Evolutionary conservation across 257 asterid species (phyloP).

Genomic region (Echites panduratus): DNA sequence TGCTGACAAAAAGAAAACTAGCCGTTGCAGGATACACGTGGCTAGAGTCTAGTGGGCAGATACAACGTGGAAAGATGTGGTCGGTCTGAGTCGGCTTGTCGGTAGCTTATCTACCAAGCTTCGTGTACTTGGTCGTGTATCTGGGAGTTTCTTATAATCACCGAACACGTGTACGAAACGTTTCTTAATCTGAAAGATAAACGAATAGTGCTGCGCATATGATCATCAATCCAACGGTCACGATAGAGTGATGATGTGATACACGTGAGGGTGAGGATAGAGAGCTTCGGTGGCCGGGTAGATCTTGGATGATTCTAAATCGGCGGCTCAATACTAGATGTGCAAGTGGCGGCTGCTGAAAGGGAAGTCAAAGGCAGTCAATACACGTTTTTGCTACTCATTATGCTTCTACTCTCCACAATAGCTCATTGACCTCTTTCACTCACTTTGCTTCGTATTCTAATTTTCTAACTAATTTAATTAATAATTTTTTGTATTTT

Average conservation of each 20-base stretch:
- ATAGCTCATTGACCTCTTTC: too few relatives aligned
- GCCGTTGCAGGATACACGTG: conserved; percentile 16
- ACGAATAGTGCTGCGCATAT: not conserved
- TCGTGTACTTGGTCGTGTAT: not conserved
- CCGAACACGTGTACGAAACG: not conserved
- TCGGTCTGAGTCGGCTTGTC: conserved; percentile 8
- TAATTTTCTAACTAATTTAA: too few relatives aligned
- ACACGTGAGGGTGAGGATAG: not conserved
- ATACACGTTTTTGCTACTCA: not conserved
- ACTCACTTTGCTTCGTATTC: too few relatives aligned
- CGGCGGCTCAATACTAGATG: not conserved
- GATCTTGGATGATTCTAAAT: not conserved
- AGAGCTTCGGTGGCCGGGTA: not conserved
- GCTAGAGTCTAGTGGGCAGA: not conserved
- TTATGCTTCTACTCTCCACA: not conserved
- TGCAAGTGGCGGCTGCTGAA: not conserved
- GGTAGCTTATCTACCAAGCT: not conserved
- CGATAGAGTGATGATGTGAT: not conserved
- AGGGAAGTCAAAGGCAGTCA: not conserved
- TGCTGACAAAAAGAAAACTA: conserved; percentile 10
- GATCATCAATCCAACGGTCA: not conserved
- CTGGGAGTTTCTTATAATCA: not conserved
- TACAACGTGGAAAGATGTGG: conserved; percentile 9
- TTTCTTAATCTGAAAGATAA: not conserved
- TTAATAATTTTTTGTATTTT: too few relatives aligned